Evolutionary conservation across 805 yeast genomes (phyloP), one percentile per base, ranked within the genome.

Genomic region (Starmerella sp.): DNA sequence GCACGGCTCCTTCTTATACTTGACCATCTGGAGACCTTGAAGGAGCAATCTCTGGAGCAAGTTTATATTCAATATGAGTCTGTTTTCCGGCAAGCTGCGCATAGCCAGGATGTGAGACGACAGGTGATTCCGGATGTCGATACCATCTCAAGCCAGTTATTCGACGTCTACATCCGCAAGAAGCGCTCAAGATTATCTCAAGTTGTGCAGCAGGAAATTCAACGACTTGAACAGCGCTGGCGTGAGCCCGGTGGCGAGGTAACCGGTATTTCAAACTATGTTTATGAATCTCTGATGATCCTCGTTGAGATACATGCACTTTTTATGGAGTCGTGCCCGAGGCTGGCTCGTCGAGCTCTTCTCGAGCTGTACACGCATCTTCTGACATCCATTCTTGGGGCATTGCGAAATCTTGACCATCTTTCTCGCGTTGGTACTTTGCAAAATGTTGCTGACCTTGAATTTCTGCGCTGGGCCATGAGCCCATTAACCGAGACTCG

Each of bases 391-490:
- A 65, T 71, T 57, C 69, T 69, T 63, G 73, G 69, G 55, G 68
- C 55, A 39, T 69, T 71, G 56, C 73, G 77, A 30, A 75, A 71
- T 35, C 62, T 77, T 7, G 79, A 78, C 35, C 64, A 66, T 13
- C 70, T 78, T 41, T 73, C 78, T 0, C 66, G 72, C 8, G 75
- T 72, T 36, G 82, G 81, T 1, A 65, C 76, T 43, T 66, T 76
- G 53, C 84, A 80, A 63, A 71, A 75, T 2, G 70, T 76, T 0
- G 75, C 80, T 3, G 85, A 81, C 60, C 62, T 80, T 31, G 79
- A 78, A 61, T 79, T 80, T 60, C 72, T 79, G 63, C 71, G 74
- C 48, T 66, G 62, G 39, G 65, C 66, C n/a, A 58, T 70, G 65
- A 54, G 55, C 31, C 54, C 61, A n/a, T 63, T 63, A 41, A 51